Evolutionary conservation across 768 basidiomycete species (phyloP), one percentile per base, ranked within the genome.

Genomic region (Pleurotus tuber-regium): DNA sequence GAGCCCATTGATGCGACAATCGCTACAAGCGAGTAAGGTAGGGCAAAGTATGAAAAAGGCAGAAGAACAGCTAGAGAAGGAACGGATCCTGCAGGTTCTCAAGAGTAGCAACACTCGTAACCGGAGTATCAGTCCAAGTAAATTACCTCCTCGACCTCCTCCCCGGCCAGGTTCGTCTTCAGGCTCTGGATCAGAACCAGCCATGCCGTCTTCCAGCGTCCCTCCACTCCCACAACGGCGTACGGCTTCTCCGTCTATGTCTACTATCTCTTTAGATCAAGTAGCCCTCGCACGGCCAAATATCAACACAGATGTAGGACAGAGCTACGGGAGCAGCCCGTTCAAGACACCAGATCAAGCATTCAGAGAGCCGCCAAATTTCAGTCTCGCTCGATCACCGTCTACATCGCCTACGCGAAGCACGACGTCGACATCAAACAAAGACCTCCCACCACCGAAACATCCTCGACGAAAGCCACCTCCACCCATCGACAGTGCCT

Each of bases 1-100:
- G 19, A 85, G 82, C 9, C 74, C 77, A 0, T 68, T 88, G n/a
- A 88, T 88, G 70, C 78, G 78, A 53, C 87, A 90, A 64, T 83
- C 81, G 18, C 69, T 92, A 1, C 82, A 86, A 47, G 89, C 89
- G 4, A 83, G 79, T 52, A 87, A 87, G 59, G 78, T 80, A 0
- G 89, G 80, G 1, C 83, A 87, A 63, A 77, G 76, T 3, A 71
- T 88, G 66, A 87, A 89, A 65, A 78, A 79, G 42, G 83, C 80
- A 0, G 84, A 89, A 59, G 80, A 80, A 35, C 74, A 79, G 55
- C 71, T 88, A 14, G 86, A 87, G 63, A 79, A 80, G 56, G 84
- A 86, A 61, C 73, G 88, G 8, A 78, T 89, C 16, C 69, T 89
- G 54, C 80, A 84, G 63, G 82, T 91, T 9, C 71, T 91, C 26